Evolutionary conservation across 1,139 yeast species (phyloP).

Genomic region (Nadsonia commutata): DNA sequence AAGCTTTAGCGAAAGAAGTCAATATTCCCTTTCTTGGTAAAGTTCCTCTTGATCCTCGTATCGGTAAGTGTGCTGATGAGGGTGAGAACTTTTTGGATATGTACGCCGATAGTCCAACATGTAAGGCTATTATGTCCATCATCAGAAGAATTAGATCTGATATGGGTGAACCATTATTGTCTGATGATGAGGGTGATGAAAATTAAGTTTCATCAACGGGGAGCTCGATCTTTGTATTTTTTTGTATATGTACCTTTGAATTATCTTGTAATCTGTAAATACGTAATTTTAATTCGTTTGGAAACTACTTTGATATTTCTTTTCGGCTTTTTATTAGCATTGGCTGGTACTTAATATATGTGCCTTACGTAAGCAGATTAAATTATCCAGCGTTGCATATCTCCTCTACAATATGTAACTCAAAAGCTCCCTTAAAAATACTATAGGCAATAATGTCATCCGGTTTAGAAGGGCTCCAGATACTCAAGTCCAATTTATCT

Average conservation of each 20-base stretch:
- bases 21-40: slow-evolving; percentile 69
- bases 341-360: too few relatives aligned
- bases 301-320: too few relatives aligned
- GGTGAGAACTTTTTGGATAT: slow-evolving; percentile 74
- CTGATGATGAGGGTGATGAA: background rate
- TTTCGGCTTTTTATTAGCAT: too few relatives aligned
- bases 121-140: slow-evolving; percentile 71
- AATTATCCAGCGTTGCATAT: too few relatives aligned
- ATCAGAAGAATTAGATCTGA: slow-evolving; percentile 35
- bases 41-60: slow-evolving; percentile 91
- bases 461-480: background rate
- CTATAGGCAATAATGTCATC: background rate
- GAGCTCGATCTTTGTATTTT: too few relatives aligned
- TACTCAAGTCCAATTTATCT: background rate
- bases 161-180: slow-evolving; percentile 5
- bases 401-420: too few relatives aligned
- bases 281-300: too few relatives aligned
- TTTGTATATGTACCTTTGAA: too few relatives aligned
- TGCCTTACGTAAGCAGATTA: too few relatives aligned
- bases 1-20: slow-evolving; percentile 64
- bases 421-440: too few relatives aligned
- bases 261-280: too few relatives aligned
- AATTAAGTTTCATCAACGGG: too few relatives aligned
- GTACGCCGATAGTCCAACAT: slow-evolving; percentile 88
- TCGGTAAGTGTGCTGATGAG: slow-evolving; percentile 73